Base-by-base conservation (phyloP, 148 eudicot species). In the Heliamphora exappendiculata region DNA sequence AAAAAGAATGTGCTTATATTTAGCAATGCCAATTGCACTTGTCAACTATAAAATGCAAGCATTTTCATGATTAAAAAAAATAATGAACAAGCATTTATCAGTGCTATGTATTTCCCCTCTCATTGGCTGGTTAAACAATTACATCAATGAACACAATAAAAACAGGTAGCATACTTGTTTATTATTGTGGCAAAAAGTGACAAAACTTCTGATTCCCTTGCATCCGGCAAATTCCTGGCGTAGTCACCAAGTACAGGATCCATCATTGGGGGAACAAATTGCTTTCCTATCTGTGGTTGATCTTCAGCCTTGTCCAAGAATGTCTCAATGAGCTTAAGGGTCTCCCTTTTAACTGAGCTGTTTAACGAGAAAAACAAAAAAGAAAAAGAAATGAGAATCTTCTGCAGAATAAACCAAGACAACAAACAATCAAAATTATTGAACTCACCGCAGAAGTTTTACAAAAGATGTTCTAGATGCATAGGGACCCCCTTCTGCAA, bases 241-340 rank as follows among this genome's bases (percentile, higher is more conserved):
- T 96, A 96, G 76, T 96, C 99, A 82, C 91, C 98, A 70, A 96
- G 93, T 44, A 96, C 94, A 77, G 98, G 99, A 78, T 96, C 99
- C 98, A 96, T 91, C 99, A 96, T 96, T 50, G 98, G 99, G 28
- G 98, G 99, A 78, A 96, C 97, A 87, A 96, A 96, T 83, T 93
- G 98, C 72, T 91, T 96, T 26, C 98, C 99, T 20, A 91, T 96
- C 67, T 87, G 94, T 2, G 94, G 93, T 81, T 96, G 98, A 83
- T 91, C 93, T 86, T 96, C 99, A 85, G 99, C 99, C 81, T 90
- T 96, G 79, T 93, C 99, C 76, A 96, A 75, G 84, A 96, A 96
- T 78, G 98, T 96, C 85, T 93, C 98, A 68, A 96, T 87, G 74
- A 96, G 99, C 87, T 93, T 96, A 66, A 96, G 91, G 36, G 94